Evolutionary conservation across 306 rosid genomes (phyloP), one percentile per base, ranked within the genome.

Genomic region (Trifolium subterraneum): DNA sequence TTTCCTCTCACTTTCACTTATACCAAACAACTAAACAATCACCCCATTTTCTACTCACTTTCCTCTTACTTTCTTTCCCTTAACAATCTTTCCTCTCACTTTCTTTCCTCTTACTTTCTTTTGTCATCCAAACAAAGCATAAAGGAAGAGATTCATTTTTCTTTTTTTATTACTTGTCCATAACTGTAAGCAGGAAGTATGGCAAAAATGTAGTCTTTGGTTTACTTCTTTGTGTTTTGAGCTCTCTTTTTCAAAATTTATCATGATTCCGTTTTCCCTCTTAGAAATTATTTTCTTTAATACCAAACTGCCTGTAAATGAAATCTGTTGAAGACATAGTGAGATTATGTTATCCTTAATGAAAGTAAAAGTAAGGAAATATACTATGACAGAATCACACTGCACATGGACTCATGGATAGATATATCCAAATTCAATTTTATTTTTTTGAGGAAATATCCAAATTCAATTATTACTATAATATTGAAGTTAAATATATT

Each of bases 191-290:
- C 69, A 58, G 73, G 44, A 68, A 41, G 74, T 48, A 68, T 44
- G 50, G 11, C 35, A 69, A 23, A n/a, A 80, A 58, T 70, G 70
- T 66, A 58, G 78, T 60, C 13, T 48, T 73, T 72, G 50, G 70
- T 64, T 63, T 63, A 12, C 68, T 45, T 23, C 18, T 54, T 18
- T 33, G 23, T 6, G 79, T 61, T 60, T 10, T 68, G 54, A 39
- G 56, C 31, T 39, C 52, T 64, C 41, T 50, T 69, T 35, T 74
- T 70, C 60, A 1, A 33, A 56, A 48, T 25, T 45, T 66, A 56
- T 47, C 56, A 35, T 22, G 13, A 58, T 10, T 51, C 68, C 33
- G 15, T 59, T 74, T 63, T 62, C 73, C 22, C 36, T 11, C 10
- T 27, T 18, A n/a, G 59, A 15, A n/a, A 27, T 18, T 25, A 27